Evolutionary conservation across 176 grass and related monocot genomes (phyloP).

Genomic region (Elaeis guineensis): DNA sequence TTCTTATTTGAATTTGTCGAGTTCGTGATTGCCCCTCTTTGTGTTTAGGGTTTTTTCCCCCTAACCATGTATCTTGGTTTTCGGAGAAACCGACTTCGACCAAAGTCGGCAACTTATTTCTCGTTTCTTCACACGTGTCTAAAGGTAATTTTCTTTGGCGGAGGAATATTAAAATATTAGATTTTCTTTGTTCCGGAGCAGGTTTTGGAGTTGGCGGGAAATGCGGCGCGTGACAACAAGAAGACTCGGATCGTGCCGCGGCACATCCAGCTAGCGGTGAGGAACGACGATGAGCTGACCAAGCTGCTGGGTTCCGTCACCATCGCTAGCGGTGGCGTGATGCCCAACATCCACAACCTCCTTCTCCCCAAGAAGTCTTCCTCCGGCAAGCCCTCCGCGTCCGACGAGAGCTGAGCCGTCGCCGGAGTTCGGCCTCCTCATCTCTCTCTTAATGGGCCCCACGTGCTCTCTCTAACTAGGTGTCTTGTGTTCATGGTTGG

Average conservation of each 20-base stretch:
- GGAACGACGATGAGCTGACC: constrained; percentile 94
- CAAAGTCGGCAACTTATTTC: too few relatives aligned
- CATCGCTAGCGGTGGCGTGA: constrained; percentile 91
- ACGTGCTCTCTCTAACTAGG: constrained; percentile 22
- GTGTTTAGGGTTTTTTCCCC: too few relatives aligned
- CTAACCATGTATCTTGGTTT: too few relatives aligned
- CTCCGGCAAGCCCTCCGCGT: constrained; percentile 54
- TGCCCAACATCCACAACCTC: constrained; percentile 99
- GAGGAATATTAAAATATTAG: too few relatives aligned
- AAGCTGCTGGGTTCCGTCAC: constrained; percentile 86
- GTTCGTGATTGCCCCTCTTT: too few relatives aligned
- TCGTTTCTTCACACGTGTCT: too few relatives aligned
- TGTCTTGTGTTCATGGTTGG: not conserved
- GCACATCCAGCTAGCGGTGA: constrained; percentile 92
- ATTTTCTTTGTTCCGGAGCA: not conserved
- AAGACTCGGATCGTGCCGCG: constrained; percentile 95
- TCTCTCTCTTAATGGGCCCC: constrained; percentile 23
- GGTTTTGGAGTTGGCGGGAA: constrained; percentile 92
- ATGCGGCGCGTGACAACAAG: constrained; percentile 96
- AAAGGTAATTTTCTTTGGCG: too few relatives aligned
- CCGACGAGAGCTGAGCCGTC: too few relatives aligned
- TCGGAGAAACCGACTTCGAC: too few relatives aligned
- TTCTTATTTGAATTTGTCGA: too few relatives aligned
- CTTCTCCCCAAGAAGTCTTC: constrained; percentile 82
- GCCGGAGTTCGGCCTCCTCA: not conserved